A percentile compares a stretch with the other conserved stretches of the same genome.
phyloP scores from a whole-genome alignment of 192 early-diverging fungal species.

The Lobosporangium transversale region DNA sequence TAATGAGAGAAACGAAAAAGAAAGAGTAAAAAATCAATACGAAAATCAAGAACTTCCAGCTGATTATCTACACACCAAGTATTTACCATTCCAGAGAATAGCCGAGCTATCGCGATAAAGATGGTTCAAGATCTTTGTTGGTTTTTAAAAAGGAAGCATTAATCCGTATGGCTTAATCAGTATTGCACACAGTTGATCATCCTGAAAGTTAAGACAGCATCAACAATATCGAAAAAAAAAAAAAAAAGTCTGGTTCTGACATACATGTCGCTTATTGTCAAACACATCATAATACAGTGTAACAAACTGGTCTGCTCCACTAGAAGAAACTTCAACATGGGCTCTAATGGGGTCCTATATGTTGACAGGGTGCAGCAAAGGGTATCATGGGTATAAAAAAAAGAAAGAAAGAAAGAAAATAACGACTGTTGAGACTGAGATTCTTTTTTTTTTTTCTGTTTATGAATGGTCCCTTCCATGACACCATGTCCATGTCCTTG shows the following conservation, averaged over 20 bases:
- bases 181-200: background rate
- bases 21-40: background rate
- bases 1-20: conserved; percentile 18
- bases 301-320: conserved; percentile 62
- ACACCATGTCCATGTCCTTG: no score
- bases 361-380: background rate
- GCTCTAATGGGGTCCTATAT: conserved; percentile 34
- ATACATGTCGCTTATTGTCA: conserved; percentile 57
- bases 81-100: conserved; percentile 66
- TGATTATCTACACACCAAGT: background rate
- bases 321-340: conserved; percentile 51
- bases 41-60: background rate
- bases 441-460: no score
- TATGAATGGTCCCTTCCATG: no score
- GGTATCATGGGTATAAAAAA: no score
- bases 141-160: background rate
- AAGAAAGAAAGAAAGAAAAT: no score
- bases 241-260: background rate
- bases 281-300: conserved; percentile 57
- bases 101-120: conserved; percentile 61
- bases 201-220: background rate
- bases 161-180: background rate
- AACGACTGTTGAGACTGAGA: no score
- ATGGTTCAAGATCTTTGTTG: conserved; percentile 45
- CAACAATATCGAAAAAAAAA: background rate